Percentiles rank a stretch among this genome's conserved stretches.
Conservation (phyloP, 73 alveolate species). For the Symbiodinium pilosum region DNA sequence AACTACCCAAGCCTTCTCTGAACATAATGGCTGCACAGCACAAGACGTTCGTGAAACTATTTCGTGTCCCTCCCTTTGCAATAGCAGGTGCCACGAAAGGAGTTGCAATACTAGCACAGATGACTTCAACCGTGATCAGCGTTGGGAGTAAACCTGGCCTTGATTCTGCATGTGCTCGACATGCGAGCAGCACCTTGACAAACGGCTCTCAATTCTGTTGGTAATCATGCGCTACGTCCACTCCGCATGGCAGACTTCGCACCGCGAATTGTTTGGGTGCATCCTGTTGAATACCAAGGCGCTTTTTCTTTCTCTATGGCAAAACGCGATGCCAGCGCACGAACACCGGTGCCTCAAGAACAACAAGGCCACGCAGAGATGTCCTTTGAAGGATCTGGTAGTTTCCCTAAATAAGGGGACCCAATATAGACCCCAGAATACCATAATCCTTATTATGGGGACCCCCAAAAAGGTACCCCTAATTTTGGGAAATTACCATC, state of each 20-base stretch:
- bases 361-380: background rate
- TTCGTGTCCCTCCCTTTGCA: no score
- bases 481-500: background rate
- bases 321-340: slow-evolving; percentile 67
- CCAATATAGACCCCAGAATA: no score
- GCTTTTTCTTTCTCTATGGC: slow-evolving; percentile 56
- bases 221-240: background rate
- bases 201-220: background rate
- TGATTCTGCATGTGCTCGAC: slow-evolving; percentile 92
- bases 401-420: no score
- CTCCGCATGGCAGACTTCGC: no score
- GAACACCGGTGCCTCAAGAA: slow-evolving; percentile 28
- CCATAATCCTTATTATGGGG: no score
- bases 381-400: no score
- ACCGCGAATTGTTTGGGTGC: background rate
- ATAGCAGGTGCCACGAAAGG: no score
- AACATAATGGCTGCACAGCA: background rate
- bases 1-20: background rate
- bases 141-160: background rate
- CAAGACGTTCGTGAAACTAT: no score
- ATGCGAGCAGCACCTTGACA: slow-evolving; percentile 62
- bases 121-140: background rate
- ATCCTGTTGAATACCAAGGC: background rate
- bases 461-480: no score
- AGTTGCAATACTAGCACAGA: no score